Base-by-base conservation (phyloP, 371 early-diverging fungal species). In the Syncephalis plumigaleata region DNA sequence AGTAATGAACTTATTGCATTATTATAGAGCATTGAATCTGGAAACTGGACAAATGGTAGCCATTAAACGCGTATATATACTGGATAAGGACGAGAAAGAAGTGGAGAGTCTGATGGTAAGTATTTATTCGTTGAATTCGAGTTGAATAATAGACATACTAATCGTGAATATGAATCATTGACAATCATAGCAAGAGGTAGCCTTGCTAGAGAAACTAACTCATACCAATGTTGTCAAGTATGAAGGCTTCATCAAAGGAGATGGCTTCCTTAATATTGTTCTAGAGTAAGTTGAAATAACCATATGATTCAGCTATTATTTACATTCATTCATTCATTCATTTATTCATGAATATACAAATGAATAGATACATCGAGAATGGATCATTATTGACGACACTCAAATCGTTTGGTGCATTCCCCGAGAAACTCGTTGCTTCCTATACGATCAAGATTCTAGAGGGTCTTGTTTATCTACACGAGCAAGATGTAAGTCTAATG, bases 151-250 rank as follows among this genome's bases (percentile, higher is more conserved):
- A 37, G 27, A n/a, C 44, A 40, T 49, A n/a, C 38, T 17, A 9
- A 3, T 25, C n/a, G n/a, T n/a, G n/a, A n/a, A n/a, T n/a, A n/a
- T n/a, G n/a, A n/a, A n/a, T n/a, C n/a, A n/a, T n/a, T n/a, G n/a
- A n/a, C n/a, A n/a, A n/a, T n/a, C n/a, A n/a, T 49, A 80, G 81
- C 59, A 63, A 37, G 81, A 81, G 49, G 78, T 81, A 16, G 74
- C 73, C 49, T 52, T 81, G 36, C 60, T 81, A 25, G 75, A 77
- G 47, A 68, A 73, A 44, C 55, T 81, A 36, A 67, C 75, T 38
- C 87, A 87, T 53, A 60, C 65, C 31, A 87, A 87, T 52, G 83
- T 87, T 56, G 87, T 87, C 44, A 69, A 77, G 48, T 86, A 84
- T 56, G 55, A 60, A 45, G 88, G 83, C 1, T 83, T 74, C 52